Evolutionary conservation across 2,329 filamentous ascomycete genomes (phyloP), one percentile per base, ranked within the genome.

Genomic region (Cladophialophora psammophila): DNA sequence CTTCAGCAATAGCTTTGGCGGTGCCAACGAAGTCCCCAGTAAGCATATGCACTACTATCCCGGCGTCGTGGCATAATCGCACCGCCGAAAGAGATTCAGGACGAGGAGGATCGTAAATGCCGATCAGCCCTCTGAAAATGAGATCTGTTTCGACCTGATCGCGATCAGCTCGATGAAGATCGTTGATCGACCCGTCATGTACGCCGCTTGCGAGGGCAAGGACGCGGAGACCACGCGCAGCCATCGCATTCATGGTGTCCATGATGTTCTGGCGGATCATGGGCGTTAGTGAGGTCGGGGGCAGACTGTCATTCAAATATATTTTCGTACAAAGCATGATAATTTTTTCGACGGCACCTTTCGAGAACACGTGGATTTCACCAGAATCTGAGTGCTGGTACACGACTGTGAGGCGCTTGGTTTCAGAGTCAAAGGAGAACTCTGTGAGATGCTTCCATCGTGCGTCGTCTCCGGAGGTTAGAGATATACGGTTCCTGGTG

Each of bases 101-200:
- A 4, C 91, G 90, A 59, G 91, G 91, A 8, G 91, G 91, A 71
- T 94, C 91, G 77, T 94, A 93, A 72, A 94, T 89, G 62, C 91
- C 92, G 38, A 90, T 88, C 5, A 96, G 85, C 13, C 92, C 92
- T 5, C 91, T 84, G 64, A 94, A 90, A 2, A 84, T 84, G 38
- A 95, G 85, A 45, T 85, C 81, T 40, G 82, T 81, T 75, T 96
- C 93, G 13, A 94, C 85, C 4, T 84, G 79, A 5, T 82, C 79
- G 6, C 93, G 90, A 26, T 63, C 61, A 32, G 69, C 66, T 10
- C 64, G 66, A 2, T 54, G 66, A 26, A 26, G 26, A 26, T 40
- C 65, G 57, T 12, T 67, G 69, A 48, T 45, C 57, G 36, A 67
- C 69, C 31, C 67, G 32, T 81, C 77, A 54, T 74, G 74, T 36